A percentile compares a stretch with the other conserved stretches of the same genome.
phyloP scores from a whole-genome alignment of 768 basidiomycete species.

The Basidioascus undulatus region DNA sequence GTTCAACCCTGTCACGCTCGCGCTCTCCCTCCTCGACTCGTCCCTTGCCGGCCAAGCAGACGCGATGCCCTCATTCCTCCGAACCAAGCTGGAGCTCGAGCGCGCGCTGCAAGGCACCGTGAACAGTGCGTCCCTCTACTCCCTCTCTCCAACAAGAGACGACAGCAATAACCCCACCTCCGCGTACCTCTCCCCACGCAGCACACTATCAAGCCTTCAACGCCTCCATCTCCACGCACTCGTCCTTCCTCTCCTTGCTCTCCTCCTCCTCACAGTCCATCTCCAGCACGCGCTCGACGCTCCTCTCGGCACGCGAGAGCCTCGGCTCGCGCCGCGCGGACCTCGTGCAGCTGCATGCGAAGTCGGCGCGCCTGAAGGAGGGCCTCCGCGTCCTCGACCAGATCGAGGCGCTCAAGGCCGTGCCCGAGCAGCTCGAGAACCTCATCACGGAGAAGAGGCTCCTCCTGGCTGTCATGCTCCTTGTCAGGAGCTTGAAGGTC shows the following conservation, averaged over 20 bases:
- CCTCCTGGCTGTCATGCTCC: conserved; percentile 61
- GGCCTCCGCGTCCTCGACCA: conserved; percentile 86
- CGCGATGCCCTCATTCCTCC: conserved; percentile 41
- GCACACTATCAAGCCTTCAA: conserved; percentile 87
- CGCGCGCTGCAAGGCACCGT: conserved; percentile 66
- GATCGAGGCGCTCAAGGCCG: conserved; percentile 70
- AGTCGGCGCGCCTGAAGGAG: conserved; percentile 77
- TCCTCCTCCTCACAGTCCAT: too few species aligned
- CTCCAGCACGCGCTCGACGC: too few species aligned
- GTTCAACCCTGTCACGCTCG: conserved; percentile 88
- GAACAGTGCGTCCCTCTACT: conserved; percentile 30
- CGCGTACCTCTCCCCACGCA: conserved; percentile 21
- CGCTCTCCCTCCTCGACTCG: conserved; percentile 63
- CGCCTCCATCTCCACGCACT: conserved; percentile 76
- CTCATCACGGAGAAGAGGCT: conserved; percentile 90
- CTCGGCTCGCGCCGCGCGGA: conserved; percentile 64
- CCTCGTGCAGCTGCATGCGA: conserved; percentile 66
- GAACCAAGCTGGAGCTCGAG: conserved; percentile 52
- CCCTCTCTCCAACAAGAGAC: too few species aligned
- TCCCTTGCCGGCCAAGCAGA: conserved; percentile 31
- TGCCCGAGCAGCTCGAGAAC: conserved; percentile 77
- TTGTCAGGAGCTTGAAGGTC: conserved; percentile 66
- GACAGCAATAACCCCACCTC: too few species aligned
- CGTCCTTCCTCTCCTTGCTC: conserved; percentile 47
- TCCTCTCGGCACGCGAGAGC: conserved; percentile 42